These are phyloP conservation scores for Fraxinus nigra DNA, from an alignment of 305 asterid genomes.

Conservation along the genomic window DNA sequence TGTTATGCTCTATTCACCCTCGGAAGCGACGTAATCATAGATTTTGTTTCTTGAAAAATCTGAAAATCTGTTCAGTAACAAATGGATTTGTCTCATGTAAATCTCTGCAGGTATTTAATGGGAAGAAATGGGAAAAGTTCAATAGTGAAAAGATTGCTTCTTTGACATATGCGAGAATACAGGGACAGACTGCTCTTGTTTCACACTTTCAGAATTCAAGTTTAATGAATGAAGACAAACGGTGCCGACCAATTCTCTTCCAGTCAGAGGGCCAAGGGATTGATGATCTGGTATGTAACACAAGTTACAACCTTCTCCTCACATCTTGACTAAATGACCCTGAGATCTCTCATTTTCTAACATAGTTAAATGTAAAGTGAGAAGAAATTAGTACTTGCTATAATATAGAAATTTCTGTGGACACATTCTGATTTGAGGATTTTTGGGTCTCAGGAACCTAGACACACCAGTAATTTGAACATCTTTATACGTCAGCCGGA, in stretches of 20 bases:
- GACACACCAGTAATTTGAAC: constrained; percentile 49
- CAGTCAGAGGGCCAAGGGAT: constrained; percentile 69
- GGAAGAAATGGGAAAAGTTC: constrained; percentile 94
- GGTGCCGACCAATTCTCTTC: constrained; percentile 86
- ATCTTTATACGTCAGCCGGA: constrained; percentile 57
- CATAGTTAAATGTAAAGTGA: constrained; percentile 7
- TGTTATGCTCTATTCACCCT: constrained; percentile 9
- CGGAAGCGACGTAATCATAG: neutral
- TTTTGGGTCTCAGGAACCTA: constrained; percentile 39
- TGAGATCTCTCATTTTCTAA: neutral
- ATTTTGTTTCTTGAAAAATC: neutral
- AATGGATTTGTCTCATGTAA: neutral
- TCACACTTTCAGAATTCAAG: constrained; percentile 91
- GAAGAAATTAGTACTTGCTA: neutral
- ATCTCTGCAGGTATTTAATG: constrained; percentile 64
- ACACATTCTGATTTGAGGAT: constrained; percentile 14
- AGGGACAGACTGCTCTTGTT: constrained; percentile 72
- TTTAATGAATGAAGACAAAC: constrained; percentile 90
- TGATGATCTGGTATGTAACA: constrained; percentile 56
- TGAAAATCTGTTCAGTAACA: neutral
- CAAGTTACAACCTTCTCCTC: neutral
- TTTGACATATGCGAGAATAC: constrained; percentile 81
- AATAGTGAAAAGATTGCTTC: constrained; percentile 93
- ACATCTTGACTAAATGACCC: neutral
- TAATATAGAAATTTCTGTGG: neutral